Percentiles rank a stretch among this genome's conserved stretches.
Evolutionary conservation across 352 stramenopile genomes (phyloP).

Genomic region (Phytophthora meadii): DNA sequence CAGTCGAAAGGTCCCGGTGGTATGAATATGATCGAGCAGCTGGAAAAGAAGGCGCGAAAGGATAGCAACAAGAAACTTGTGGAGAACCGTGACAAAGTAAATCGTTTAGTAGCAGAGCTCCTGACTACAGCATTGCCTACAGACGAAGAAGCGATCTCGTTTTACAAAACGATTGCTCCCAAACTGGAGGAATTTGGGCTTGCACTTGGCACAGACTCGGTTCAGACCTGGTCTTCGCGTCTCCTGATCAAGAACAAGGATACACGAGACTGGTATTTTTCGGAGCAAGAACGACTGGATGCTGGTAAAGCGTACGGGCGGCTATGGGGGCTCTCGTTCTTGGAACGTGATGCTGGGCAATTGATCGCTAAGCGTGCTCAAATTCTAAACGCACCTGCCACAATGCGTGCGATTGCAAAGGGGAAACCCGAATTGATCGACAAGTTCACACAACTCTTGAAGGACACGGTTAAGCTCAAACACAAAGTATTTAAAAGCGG

Average conservation of each 20-base stretch:
- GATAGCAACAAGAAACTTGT: slow-evolving; percentile 91
- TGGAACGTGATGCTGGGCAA: slow-evolving; percentile 77
- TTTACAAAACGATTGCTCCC: slow-evolving; percentile 59
- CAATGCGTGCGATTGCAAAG: slow-evolving; percentile 65
- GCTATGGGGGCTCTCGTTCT: slow-evolving; percentile 82
- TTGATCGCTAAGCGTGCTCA: slow-evolving; percentile 78
- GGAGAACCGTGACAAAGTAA: slow-evolving; percentile 71
- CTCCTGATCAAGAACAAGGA: slow-evolving; percentile 91
- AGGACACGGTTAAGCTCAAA: slow-evolving; percentile 87
- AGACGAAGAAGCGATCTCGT: slow-evolving; percentile 78
- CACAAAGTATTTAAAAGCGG: slow-evolving; percentile 90
- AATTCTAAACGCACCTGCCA: slow-evolving; percentile 75
- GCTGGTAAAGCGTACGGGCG: slow-evolving; percentile 79
- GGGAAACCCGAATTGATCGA: slow-evolving; percentile 87
- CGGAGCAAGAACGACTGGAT: slow-evolving; percentile 78
- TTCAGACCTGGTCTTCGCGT: slow-evolving; percentile 85
- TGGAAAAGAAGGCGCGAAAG: slow-evolving; percentile 87
- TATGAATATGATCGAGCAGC: slow-evolving; percentile 89
- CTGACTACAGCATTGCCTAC: slow-evolving; percentile 54
- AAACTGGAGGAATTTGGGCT: slow-evolving; percentile 77
- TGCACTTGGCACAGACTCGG: slow-evolving; percentile 65
- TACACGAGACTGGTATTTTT: slow-evolving; percentile 87
- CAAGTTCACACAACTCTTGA: slow-evolving; percentile 88
- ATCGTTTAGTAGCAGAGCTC: slow-evolving; percentile 59
- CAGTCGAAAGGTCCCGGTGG: slow-evolving; percentile 66